A percentile compares a stretch with the other conserved stretches of the same genome.
Conservation (phyloP, 176 grass and related monocot species). For the Sorghum bicolor region Sorghum_bicolor_NCBIv3 NC_012870.2:74431501-74432000, state of each 20-base stretch:
- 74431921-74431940: conserved; percentile 33
- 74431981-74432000: conserved; percentile 28
- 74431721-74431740: conserved; percentile 47
- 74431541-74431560: conserved; percentile 36
- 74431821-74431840: conserved; percentile 27
- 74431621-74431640: conserved; percentile 57
- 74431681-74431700: conserved; percentile 28
- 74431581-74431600: conserved; percentile 30
- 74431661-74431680: conserved; percentile 8
- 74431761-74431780: conserved; percentile 56
- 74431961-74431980: conserved; percentile 24
- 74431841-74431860: conserved; percentile 51
- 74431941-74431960: conserved; percentile 25
- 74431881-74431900: conserved; percentile 33
- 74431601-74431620: conserved; percentile 43
- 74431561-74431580: conserved; percentile 64
- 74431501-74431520: conserved; percentile 62
- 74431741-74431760: conserved; percentile 39
- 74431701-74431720: conserved; percentile 43
- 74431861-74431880: conserved; percentile 62
- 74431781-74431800: conserved; percentile 28
- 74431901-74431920: conserved; percentile 6
- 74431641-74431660: conserved; percentile 50
- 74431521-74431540: conserved; percentile 38
- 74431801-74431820: background rate